Evolutionary conservation across 1,284 basidiomycete species (phyloP), one percentile per base, ranked within the genome.

Genomic region (Mycosarcoma mackinlayi): DNA sequence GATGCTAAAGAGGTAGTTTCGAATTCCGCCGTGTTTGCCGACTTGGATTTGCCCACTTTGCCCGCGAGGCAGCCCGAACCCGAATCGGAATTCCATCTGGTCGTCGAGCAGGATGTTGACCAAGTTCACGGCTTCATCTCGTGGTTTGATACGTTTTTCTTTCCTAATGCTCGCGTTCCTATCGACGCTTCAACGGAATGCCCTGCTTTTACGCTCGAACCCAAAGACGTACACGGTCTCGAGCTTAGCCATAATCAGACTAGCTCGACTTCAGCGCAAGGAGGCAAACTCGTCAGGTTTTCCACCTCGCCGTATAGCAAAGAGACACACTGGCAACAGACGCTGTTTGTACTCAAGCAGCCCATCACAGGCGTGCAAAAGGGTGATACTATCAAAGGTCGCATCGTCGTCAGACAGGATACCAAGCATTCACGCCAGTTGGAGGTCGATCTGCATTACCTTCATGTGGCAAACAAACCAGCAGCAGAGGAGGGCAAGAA

Each of bases 281-380:
- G 86, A 28, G 87, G 87, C 16, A 84, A 89, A 28, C n/a, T 39
- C 19, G 88, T 89, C 8, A 92, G 91, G 81, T 98, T 98, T 83
- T 95, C 93, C 67, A 98, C 95, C 0, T 92, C 93, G 0, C 93
- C 95, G 5, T 65, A 84, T 75, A 92, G 91, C 66, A 88, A 89
- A 45, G 89, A 91, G 21, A 98, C 95, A n/a, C 95, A 98, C 83
- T 98, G 95, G 95, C 95, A 95, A 83, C 95, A 98, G 82, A 94
- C 94, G 0, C 79, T 94, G 11, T 96, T 98, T 83, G 84, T 98
- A 68, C 85, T 98, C 65, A 87, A 88, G 54, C 88, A 93, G 49
- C 91, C 93, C 0, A 88, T 98, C 61, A 38, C 24, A 1, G 78
- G 83, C 23, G 89, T 91, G 0, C 85, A 87, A 8, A 88, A 91